Base-by-base conservation (phyloP, 768 basidiomycete species). In the Boletellus emodensis region DNA sequence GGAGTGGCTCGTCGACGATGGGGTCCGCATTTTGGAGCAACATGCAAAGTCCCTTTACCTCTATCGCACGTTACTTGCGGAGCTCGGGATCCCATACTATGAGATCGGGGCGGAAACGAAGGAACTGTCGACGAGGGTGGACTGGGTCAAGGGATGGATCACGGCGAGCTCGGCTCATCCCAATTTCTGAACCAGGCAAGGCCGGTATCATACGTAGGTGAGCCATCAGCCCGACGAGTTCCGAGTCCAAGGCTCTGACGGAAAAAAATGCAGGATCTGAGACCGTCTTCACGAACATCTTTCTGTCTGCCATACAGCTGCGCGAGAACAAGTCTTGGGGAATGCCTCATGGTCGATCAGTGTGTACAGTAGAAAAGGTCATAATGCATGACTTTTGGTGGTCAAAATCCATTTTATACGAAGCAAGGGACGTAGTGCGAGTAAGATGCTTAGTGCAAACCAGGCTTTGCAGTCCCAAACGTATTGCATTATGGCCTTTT, bases 1-100 rank as follows among this genome's bases (percentile, higher is more conserved):
- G 12, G 82, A 80, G 51, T 86, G 84, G 84, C 26, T 80, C 28
- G 66, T 77, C 1, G 85, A 86, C 53, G 84, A 86, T 48, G 85
- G 83, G 1, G 71, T 84, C 30, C 77, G 84, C 5, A 76, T 67
- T 44, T 59, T 81, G 54, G 79, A 84, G 17, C 68, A 82, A 26
- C 75, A 76, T 36, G 62, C 63, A 2, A 62, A 65, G 32, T 74
- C 74, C 35, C 56, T 74, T 44, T 52, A 67, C 26, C 58, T 73
- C 20, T 83, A 73, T 54, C 63, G 67, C n/a, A 45, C 54, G 0
- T 53, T 75, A 6, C 65, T 84, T 40, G 50, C 60, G 20, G 71
- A 73, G 26, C 60, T 81, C 34, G 67, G 61, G 0, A 77, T 84
- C 18, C 48, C 62, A 1, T 80, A 76, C 61, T 55, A 63, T 11